A percentile compares a stretch with the other conserved stretches of the same genome.
phyloP scores from a whole-genome alignment of 345 rosid genomes.

The Aegle marmelos region DNA sequence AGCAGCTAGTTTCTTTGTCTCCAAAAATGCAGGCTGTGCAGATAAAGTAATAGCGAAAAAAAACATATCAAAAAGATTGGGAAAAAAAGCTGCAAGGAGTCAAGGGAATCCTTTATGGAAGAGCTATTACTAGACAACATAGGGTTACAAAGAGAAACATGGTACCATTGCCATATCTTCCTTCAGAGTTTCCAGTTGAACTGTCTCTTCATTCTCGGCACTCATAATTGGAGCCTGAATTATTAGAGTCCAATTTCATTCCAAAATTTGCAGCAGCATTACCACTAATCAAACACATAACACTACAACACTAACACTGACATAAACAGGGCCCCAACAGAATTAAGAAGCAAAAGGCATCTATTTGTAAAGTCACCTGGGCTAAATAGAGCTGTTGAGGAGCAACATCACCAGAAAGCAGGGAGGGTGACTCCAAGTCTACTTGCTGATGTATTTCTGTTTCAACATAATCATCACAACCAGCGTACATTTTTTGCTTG shows the following conservation, averaged over 20 bases:
- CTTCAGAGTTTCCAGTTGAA: slow-evolving; percentile 60
- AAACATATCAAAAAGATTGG: not conserved
- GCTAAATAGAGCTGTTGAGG: slow-evolving; percentile 74
- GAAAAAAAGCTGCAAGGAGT: not conserved
- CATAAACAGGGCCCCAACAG: slow-evolving; percentile 1
- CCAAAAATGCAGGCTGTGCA: slow-evolving; percentile 61
- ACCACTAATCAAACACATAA: not conserved
- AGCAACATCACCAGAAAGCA: slow-evolving; percentile 29
- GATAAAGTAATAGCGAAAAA: slow-evolving; percentile 18
- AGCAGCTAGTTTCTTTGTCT: slow-evolving; percentile 57
- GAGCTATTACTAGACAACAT: slow-evolving; percentile 18
- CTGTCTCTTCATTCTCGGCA: slow-evolving; percentile 56
- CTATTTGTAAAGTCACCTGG: slow-evolving; percentile 41
- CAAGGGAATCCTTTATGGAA: not conserved
- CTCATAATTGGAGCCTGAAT: slow-evolving; percentile 68
- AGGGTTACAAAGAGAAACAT: not conserved
- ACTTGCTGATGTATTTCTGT: slow-evolving; percentile 20
- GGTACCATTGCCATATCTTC: slow-evolving; percentile 61
- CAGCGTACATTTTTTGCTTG: slow-evolving; percentile 27
- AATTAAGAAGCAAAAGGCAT: not conserved
- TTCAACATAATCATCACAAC: slow-evolving; percentile 14
- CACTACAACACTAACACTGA: not conserved
- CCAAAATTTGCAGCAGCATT: not conserved
- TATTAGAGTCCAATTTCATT: not conserved
- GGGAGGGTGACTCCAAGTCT: slow-evolving; percentile 22